These are phyloP conservation scores for Mycena capillaripes DNA, from an alignment of 768 basidiomycete species.

Conservation along the genomic window DNA sequence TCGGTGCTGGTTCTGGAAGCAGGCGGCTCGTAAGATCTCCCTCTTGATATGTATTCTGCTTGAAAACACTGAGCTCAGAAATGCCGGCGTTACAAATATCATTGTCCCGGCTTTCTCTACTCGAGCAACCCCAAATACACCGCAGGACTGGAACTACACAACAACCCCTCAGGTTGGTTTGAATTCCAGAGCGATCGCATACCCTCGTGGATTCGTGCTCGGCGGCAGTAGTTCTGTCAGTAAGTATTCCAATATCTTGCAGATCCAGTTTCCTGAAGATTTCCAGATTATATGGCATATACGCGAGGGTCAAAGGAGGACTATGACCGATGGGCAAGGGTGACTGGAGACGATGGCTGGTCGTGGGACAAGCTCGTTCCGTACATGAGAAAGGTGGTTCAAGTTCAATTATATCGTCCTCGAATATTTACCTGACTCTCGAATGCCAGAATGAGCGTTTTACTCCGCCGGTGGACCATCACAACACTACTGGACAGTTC, in stretches of 20 bases:
- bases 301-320: conserved; percentile 39
- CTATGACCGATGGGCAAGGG: conserved; percentile 36
- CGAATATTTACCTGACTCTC: too few species aligned
- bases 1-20: conserved; percentile 51
- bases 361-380: conserved; percentile 38
- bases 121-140: conserved; percentile 20
- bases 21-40: conserved; percentile 40
- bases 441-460: conserved; percentile 43
- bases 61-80: background rate
- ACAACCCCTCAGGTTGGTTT: conserved; percentile 43
- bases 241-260: conserved; percentile 19
- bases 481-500: conserved; percentile 43
- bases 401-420: background rate
- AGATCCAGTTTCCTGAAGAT: background rate
- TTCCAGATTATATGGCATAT: conserved; percentile 34
- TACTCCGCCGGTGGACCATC: conserved; percentile 43
- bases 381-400: conserved; percentile 34
- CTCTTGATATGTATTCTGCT: background rate
- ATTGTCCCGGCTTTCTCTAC: conserved; percentile 13
- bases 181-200: conserved; percentile 38
- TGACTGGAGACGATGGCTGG: conserved; percentile 39
- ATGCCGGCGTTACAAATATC: background rate
- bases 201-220: conserved; percentile 44
- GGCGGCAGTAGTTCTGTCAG: conserved; percentile 47
- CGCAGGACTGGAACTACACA: conserved; percentile 47